Percentiles rank a stretch among this genome's conserved stretches.
These are phyloP conservation scores for Rhododendron williamsianum DNA, from an alignment of 148 eudicot genomes.

Conservation along the genomic window DNA sequence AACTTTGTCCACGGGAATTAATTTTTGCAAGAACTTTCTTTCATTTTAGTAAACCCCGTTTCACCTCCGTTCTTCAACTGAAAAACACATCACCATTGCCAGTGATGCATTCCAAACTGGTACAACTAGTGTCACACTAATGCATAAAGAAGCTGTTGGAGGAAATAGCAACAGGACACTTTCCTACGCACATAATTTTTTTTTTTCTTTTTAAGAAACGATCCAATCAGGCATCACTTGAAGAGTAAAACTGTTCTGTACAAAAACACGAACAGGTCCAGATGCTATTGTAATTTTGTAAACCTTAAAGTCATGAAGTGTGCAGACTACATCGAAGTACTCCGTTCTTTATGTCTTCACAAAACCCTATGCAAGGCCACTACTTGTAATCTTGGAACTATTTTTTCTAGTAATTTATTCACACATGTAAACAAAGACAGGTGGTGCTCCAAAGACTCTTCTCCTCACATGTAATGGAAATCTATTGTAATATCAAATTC, in stretches of 20 bases:
- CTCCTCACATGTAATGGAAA: conserved; percentile 3
- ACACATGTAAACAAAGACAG: neutral
- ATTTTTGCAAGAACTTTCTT: too few species aligned
- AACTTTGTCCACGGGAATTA: neutral
- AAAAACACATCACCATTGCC: neutral
- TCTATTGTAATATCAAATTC: neutral
- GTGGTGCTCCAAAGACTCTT: conserved; percentile 6
- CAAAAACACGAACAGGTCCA: neutral
- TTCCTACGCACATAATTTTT: neutral
- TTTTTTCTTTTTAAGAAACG: neutral
- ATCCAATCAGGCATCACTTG: neutral
- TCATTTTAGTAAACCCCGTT: neutral
- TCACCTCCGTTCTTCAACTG: neutral
- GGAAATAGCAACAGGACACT: neutral
- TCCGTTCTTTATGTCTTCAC: neutral
- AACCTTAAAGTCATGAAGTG: neutral
- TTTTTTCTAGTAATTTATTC: neutral
- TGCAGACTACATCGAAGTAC: neutral
- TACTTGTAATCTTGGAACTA: neutral
- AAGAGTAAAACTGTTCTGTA: too few species aligned
- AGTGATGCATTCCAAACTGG: neutral
- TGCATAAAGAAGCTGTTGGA: neutral
- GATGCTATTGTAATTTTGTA: neutral
- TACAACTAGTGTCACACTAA: neutral
- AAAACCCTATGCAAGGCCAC: neutral